Percentiles rank a stretch among this genome's conserved stretches.
phyloP scores from a whole-genome alignment of 1,139 yeast genomes.

The Hyphopichia burtonii region DNA sequence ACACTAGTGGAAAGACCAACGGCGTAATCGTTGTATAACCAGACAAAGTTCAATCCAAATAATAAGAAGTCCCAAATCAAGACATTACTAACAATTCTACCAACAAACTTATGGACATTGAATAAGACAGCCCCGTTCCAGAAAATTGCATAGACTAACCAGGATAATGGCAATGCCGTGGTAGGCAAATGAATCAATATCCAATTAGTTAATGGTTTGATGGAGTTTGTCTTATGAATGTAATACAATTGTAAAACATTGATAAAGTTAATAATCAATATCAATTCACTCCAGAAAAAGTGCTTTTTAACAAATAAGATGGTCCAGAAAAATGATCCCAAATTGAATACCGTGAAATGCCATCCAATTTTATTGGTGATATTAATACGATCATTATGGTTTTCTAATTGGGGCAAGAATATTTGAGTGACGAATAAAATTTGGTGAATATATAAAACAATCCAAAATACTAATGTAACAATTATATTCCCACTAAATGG shows the following conservation, averaged over 20 bases:
- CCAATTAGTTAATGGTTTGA: constrained; percentile 54
- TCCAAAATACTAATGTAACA: constrained; percentile 59
- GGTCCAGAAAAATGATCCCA: constrained; percentile 61
- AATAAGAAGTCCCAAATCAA: constrained; percentile 76
- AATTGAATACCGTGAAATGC: constrained; percentile 63
- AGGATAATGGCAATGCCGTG: constrained; percentile 68
- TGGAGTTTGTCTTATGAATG: constrained; percentile 57
- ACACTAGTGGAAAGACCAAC: constrained; percentile 59
- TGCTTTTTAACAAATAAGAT: constrained; percentile 56
- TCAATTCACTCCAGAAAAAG: constrained; percentile 54
- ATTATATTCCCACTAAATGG: constrained; percentile 67
- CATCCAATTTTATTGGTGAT: constrained; percentile 46
- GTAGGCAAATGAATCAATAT: constrained; percentile 61
- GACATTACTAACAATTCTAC: constrained; percentile 70
- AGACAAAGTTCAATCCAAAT: constrained; percentile 55
- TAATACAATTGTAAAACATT: constrained; percentile 58
- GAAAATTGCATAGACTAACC: constrained; percentile 70
- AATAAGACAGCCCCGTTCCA: constrained; percentile 82
- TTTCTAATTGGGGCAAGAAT: constrained; percentile 43
- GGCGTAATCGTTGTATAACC: constrained; percentile 63
- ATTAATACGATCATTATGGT: constrained; percentile 12
- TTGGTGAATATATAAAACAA: constrained; percentile 52
- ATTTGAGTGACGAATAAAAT: constrained; percentile 50
- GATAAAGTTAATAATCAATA: constrained; percentile 55
- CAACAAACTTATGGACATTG: constrained; percentile 53